Conservation (phyloP, 2,329 filamentous ascomycete species). For the Neobulgaria alba region DNA sequence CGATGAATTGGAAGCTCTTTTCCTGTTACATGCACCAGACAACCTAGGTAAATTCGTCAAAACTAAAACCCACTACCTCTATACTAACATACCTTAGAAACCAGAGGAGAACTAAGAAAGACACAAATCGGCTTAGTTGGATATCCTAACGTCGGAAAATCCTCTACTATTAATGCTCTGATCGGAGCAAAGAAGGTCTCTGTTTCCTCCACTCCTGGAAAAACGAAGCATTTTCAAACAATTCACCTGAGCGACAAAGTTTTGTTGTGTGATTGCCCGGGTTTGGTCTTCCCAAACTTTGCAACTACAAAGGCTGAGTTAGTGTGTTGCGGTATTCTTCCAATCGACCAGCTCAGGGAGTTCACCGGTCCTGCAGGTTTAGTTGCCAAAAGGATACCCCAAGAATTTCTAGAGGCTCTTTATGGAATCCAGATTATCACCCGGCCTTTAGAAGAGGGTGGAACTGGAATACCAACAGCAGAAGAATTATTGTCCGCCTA, state of each 20-base stretch:
- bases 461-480: constrained; percentile 76
- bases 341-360: constrained; percentile 93
- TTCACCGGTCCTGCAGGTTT: constrained; percentile 80
- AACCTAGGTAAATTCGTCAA: constrained; percentile 39
- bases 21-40: constrained; percentile 65
- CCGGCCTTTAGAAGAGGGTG: constrained; percentile 80
- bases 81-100: constrained; percentile 28
- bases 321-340: constrained; percentile 88
- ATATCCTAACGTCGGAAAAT: constrained; percentile 98
- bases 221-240: constrained; percentile 99
- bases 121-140: constrained; percentile 89
- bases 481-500: constrained; percentile 81
- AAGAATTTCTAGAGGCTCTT: constrained; percentile 79
- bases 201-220: constrained; percentile 92
- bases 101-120: constrained; percentile 49
- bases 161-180: constrained; percentile 97
- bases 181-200: constrained; percentile 98
- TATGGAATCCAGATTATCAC: constrained; percentile 88
- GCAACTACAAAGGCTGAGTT: constrained; percentile 93
- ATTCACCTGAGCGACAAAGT: constrained; percentile 87
- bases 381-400: constrained; percentile 77
- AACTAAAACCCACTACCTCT: constrained; percentile 9
- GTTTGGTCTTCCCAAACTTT: constrained; percentile 97
- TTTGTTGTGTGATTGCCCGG: constrained; percentile 92
- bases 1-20: constrained; percentile 83